These are phyloP conservation scores for Astrothelium subdiscretum DNA, from an alignment of 495 filamentous ascomycete genomes.

Conservation along the genomic window DNA sequence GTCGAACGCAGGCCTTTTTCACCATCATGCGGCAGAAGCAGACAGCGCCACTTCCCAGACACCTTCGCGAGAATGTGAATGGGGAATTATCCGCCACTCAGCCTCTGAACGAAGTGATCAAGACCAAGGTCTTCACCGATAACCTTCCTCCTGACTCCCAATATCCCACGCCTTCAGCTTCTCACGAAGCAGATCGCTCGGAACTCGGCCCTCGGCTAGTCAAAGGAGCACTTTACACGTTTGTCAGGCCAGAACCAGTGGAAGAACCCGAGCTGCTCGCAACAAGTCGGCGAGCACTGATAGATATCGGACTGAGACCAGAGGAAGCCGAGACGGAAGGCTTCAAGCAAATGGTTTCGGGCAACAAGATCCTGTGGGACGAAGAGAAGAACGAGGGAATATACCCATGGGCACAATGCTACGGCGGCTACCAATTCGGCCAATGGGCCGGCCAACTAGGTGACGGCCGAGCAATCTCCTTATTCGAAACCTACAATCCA, in stretches of 20 bases:
- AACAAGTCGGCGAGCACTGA: constrained; percentile 63
- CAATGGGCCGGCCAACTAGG: constrained; percentile 91
- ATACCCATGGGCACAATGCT: constrained; percentile 97
- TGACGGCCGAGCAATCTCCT: constrained; percentile 84
- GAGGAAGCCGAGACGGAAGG: constrained; percentile 59
- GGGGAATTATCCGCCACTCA: not conserved
- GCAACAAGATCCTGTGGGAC: constrained; percentile 53
- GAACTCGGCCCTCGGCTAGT: constrained; percentile 73
- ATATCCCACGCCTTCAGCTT: constrained; percentile 69
- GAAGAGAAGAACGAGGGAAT: constrained; percentile 44
- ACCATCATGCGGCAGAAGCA: not conserved
- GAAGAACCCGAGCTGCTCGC: constrained; percentile 67
- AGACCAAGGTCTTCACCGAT: constrained; percentile 74
- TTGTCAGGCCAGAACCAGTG: constrained; percentile 64
- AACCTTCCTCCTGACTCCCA: constrained; percentile 64
- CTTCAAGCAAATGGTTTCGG: constrained; percentile 64
- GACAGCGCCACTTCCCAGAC: not conserved
- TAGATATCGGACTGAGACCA: constrained; percentile 58
- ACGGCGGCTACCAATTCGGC: constrained; percentile 72
- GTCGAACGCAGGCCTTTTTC: not conserved
- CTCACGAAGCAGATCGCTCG: constrained; percentile 65
- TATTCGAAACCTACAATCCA: constrained; percentile 83
- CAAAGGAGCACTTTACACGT: constrained; percentile 77
- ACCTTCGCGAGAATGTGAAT: not conserved
- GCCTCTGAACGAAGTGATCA: constrained; percentile 49